Conservation (phyloP, 23 red algal genomes). For the Gracilaria domingensis region DNA sequence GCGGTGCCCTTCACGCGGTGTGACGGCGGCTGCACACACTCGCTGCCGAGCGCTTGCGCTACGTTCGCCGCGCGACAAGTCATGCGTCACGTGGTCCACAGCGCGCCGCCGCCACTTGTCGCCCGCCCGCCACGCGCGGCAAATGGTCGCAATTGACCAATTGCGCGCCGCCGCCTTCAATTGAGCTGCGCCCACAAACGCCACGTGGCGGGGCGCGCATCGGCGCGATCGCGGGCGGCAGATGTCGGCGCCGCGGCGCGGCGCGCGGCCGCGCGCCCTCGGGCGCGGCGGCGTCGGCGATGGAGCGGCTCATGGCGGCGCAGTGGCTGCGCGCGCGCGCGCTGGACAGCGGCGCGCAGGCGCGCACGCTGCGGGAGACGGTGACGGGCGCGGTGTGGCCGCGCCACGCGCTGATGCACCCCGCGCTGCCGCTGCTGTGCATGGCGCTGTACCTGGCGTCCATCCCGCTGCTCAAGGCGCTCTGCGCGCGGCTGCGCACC, state of each 20-base stretch:
- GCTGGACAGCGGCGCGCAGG: slow-evolving; percentile 34
- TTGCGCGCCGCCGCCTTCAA: too few relatives aligned
- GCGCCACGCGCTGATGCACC: slow-evolving; percentile 54
- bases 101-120: background rate
- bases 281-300: background rate
- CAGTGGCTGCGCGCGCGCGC: background rate
- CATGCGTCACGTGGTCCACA: background rate
- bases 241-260: background rate
- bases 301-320: background rate
- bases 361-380: slow-evolving; percentile 23
- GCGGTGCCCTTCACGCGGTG: too few relatives aligned
- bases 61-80: background rate
- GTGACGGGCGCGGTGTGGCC: slow-evolving; percentile 33
- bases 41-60: too few relatives aligned
- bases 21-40: too few relatives aligned
- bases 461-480: slow-evolving; percentile 27
- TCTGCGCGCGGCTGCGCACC: slow-evolving; percentile 54
- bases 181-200: background rate
- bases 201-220: background rate
- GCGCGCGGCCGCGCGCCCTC: background rate
- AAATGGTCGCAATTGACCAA: too few relatives aligned
- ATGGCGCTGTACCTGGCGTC: slow-evolving; percentile 41
- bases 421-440: slow-evolving; percentile 26
- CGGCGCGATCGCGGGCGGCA: background rate
- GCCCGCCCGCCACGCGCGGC: too few relatives aligned